Percentiles rank a stretch among this genome's conserved stretches.
Conservation (phyloP, 352 stramenopile genomes). For the Bremia lactucae region DNA sequence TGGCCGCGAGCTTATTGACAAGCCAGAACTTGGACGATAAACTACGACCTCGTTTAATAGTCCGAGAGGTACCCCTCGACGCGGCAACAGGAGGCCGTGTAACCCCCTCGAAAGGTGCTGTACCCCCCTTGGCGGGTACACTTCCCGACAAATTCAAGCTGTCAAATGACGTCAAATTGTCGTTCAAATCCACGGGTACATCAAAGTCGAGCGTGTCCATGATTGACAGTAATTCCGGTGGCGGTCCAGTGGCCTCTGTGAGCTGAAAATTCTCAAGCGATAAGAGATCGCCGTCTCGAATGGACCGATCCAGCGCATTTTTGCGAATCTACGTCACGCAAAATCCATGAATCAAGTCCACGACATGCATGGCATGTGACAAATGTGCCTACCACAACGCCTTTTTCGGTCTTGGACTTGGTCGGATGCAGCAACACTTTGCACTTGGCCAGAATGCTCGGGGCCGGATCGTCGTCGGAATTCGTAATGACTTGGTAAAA, state of each 20-base stretch:
- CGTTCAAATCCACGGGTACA: conserved; percentile 28
- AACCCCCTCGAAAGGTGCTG: conserved; percentile 16
- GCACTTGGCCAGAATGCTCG: conserved; percentile 47
- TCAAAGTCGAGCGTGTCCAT: conserved; percentile 62
- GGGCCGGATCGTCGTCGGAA: conserved; percentile 60
- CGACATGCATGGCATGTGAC: background rate
- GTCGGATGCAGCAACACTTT: conserved; percentile 70
- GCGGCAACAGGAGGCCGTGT: conserved; percentile 4
- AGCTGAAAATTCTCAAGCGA: conserved; percentile 53
- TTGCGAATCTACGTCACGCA: conserved; percentile 40
- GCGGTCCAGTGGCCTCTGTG: conserved; percentile 31
- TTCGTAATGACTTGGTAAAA: conserved; percentile 81
- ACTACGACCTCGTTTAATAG: conserved; percentile 56
- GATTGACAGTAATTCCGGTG: conserved; percentile 55
- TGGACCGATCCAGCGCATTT: conserved; percentile 59
- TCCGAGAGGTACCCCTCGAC: conserved; percentile 22
- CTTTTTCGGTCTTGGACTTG: conserved; percentile 76
- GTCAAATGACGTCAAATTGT: conserved; percentile 14
- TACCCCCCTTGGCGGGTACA: conserved; percentile 7
- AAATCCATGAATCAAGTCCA: background rate
- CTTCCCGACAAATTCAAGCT: conserved; percentile 6
- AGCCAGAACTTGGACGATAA: conserved; percentile 83
- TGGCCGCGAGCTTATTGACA: conserved; percentile 71
- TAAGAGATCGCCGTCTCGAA: conserved; percentile 73
- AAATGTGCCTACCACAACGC: conserved; percentile 33